Conservation (phyloP, 176 grass and related monocot genomes). For the Oryza coarctata region DNA sequence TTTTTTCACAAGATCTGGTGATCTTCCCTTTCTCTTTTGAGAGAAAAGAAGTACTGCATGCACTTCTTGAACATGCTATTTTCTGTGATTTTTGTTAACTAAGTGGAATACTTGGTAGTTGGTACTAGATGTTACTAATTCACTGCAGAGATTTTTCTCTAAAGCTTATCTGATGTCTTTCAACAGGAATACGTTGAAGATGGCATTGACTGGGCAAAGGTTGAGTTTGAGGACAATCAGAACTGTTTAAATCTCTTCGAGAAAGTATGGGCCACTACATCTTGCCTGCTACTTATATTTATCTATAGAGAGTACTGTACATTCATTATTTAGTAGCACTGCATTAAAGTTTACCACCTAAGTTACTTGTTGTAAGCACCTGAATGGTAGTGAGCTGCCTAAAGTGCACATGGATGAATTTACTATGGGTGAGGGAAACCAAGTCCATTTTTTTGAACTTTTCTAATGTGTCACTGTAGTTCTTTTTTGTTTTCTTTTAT, state of each 20-base stretch:
- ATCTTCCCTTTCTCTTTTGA: not conserved
- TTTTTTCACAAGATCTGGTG: not conserved
- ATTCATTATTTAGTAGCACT: not conserved
- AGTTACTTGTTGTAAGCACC: conserved; percentile 9
- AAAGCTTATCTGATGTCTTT: not conserved
- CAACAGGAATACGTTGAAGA: conserved; percentile 91
- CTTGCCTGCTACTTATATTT: conserved; percentile 5
- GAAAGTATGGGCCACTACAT: conserved; percentile 56
- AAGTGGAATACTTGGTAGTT: conserved; percentile 3
- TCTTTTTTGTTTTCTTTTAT: not conserved
- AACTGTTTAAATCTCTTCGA: conserved; percentile 92
- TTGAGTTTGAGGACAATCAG: conserved; percentile 97
- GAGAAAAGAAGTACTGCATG: not conserved
- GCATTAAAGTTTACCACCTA: not conserved
- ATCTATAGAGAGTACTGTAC: not conserved
- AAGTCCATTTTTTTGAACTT: not conserved
- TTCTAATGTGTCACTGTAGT: not conserved
- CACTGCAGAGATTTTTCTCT: not conserved
- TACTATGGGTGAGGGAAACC: not conserved
- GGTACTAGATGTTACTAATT: conserved; percentile 12
- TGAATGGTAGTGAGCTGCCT: not conserved
- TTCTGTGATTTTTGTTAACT: conserved; percentile 22
- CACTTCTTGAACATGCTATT: conserved; percentile 13
- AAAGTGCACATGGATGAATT: not conserved
- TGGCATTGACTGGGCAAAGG: conserved; percentile 98